Conservation (phyloP, 495 filamentous ascomycete species). For the Lasiosphaeriaceae sp. region DNA sequence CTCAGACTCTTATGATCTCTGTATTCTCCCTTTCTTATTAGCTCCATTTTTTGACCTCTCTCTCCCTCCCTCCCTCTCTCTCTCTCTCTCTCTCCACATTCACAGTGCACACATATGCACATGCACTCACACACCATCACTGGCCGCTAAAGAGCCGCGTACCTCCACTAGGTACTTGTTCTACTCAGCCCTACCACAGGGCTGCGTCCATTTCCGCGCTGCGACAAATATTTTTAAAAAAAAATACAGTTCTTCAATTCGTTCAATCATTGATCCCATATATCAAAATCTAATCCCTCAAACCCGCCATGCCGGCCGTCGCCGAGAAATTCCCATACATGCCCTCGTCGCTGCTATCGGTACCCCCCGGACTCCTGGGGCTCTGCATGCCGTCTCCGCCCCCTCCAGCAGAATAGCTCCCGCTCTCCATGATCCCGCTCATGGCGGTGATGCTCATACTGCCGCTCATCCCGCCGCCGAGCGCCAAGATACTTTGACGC, state of each 20-base stretch:
- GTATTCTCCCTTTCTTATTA: too few species aligned
- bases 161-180: too few species aligned
- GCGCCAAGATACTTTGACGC: conserved; percentile 33
- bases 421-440: conserved; percentile 20
- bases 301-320: conserved; percentile 36
- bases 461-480: conserved; percentile 18
- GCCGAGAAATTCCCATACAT: conserved; percentile 50
- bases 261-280: neutral
- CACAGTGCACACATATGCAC: too few species aligned
- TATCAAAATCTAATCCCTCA: conserved; percentile 21
- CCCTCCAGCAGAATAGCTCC: conserved; percentile 26
- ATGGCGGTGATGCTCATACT: conserved; percentile 15
- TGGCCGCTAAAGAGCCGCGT: too few species aligned
- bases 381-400: conserved; percentile 43
- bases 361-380: conserved; percentile 32
- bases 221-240: neutral
- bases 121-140: too few species aligned
- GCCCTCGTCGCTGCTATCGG: conserved; percentile 46
- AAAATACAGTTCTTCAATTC: neutral
- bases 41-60: too few species aligned
- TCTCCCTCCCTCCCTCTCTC: too few species aligned
- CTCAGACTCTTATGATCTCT: too few species aligned
- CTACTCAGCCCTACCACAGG: too few species aligned
- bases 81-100: too few species aligned
- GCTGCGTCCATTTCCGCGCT: too few species aligned